Percentiles rank a stretch among this genome's conserved stretches.
Conservation (phyloP, 768 basidiomycete species). For the Tephrocybe sp. region DNA sequence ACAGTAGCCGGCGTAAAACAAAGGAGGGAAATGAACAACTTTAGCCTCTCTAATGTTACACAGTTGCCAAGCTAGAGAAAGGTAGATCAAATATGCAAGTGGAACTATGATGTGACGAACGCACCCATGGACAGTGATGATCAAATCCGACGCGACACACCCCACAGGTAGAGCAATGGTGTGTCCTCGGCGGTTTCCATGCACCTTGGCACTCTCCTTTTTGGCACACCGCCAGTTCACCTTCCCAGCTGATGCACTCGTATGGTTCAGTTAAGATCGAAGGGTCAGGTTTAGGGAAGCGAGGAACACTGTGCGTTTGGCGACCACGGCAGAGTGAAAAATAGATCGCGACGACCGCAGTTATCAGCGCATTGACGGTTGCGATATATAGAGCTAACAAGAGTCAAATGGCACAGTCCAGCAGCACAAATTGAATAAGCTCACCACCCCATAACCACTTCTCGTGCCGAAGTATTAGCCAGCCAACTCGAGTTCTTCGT, state of each 20-base stretch:
- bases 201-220: slow-evolving; percentile 33
- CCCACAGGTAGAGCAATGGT: slow-evolving; percentile 46
- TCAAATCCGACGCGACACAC: slow-evolving; percentile 45
- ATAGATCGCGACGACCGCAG: slow-evolving; percentile 30
- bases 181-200: slow-evolving; percentile 45
- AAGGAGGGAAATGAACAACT: slow-evolving; percentile 34
- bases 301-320: slow-evolving; percentile 30
- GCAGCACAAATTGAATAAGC: not conserved
- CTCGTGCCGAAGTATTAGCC: slow-evolving; percentile 26
- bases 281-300: slow-evolving; percentile 31
- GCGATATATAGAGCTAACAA: slow-evolving; percentile 30
- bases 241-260: slow-evolving; percentile 32
- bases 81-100: not conserved
- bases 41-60: slow-evolving; percentile 36
- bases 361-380: slow-evolving; percentile 24
- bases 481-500: slow-evolving; percentile 21
- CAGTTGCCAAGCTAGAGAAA: slow-evolving; percentile 39
- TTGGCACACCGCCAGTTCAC: slow-evolving; percentile 33
- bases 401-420: not conserved
- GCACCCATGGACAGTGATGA: slow-evolving; percentile 49
- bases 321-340: slow-evolving; percentile 33
- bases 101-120: slow-evolving; percentile 3
- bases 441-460: slow-evolving; percentile 24
- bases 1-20: slow-evolving; percentile 31
- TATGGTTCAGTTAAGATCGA: slow-evolving; percentile 36